Base-by-base conservation (phyloP, 148 eudicot genomes). In the Mesembryanthemum crystallinum region DNA sequence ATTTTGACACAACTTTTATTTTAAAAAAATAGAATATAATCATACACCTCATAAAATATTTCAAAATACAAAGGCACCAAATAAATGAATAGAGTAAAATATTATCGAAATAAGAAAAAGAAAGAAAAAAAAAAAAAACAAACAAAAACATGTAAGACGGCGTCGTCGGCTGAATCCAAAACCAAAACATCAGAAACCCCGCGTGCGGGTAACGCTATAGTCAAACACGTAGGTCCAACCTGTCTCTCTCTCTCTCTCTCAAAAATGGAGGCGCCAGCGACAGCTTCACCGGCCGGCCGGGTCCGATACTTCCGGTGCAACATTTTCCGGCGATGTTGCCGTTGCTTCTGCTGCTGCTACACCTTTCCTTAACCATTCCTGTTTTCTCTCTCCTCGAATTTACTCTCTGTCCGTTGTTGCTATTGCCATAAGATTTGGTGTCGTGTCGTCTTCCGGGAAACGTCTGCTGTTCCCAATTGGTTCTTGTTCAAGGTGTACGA, bases 331-430 rank as follows among this genome's bases (percentile, higher is more conserved):
- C 73, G 74, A 7, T 77, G 80, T 69, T 77, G 81, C 80, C 77
- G 81, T 15, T 77, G 81, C 52, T 77, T 80, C 80, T 74, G 81
- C n/a, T 77, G 81, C 52, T 77, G 76, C 60, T 81, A 59, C 75
- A 66, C 84, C 67, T 81, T 52, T 43, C 84, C 84, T 47, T 77
- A 60, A 63, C 39, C 23, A 5, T 32, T 18, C 64, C 72, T 28
- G 8, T 5, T 76, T 21, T 68, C 73, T 76, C 66, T 68, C 59
- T 45, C 60, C 49, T 66, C 72, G 32, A 37, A 58, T 33, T 7
- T n/a, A 23, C 55, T 55, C 11, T 42, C 3, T 37, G 12, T 32
- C 28, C 1, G 17, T 32, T 57, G 51, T n/a, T 17, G 29, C 28
- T 57, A 52, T 30, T 59, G 32, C 45, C 10, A 1, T 11, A 30